These are phyloP conservation scores for Rhypophila decipiens DNA, from an alignment of 495 filamentous ascomycete genomes.

Conservation along the genomic window DNA sequence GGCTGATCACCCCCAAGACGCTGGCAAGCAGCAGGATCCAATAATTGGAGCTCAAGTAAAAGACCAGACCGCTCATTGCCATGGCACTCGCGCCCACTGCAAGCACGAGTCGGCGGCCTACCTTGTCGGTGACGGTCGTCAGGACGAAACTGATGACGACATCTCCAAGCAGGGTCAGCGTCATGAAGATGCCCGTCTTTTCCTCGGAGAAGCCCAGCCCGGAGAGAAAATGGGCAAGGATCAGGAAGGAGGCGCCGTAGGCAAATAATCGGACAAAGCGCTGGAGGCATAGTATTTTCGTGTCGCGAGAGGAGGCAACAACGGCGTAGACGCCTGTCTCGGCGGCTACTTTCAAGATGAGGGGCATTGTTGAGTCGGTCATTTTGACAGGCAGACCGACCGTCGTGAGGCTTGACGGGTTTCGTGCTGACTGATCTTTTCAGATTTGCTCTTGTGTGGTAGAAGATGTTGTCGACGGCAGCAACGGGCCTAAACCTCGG, in stretches of 20 bases:
- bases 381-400: too few species aligned
- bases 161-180: conserved; percentile 74
- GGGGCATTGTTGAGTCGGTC: too few species aligned
- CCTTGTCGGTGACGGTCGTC: conserved; percentile 65
- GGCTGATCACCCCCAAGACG: conserved; percentile 76
- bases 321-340: conserved; percentile 40
- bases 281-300: conserved; percentile 66
- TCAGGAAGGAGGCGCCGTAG: conserved; percentile 68
- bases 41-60: conserved; percentile 62
- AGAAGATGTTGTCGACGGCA: too few species aligned
- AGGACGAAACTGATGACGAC: conserved; percentile 68
- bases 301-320: conserved; percentile 44
- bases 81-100: conserved; percentile 62
- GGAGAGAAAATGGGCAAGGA: conserved; percentile 64
- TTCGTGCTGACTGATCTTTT: too few species aligned
- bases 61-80: conserved; percentile 59
- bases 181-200: conserved; percentile 86
- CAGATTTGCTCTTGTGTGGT: too few species aligned
- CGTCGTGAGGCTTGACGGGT: too few species aligned
- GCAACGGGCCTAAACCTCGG: too few species aligned
- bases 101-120: conserved; percentile 68
- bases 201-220: conserved; percentile 59
- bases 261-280: conserved; percentile 78
- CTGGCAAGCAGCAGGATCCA: conserved; percentile 69
- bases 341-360: too few species aligned